Evolutionary conservation across 2,329 filamentous ascomycete genomes (phyloP), one percentile per base, ranked within the genome.

Genomic region (Hypoxylon rubiginosum): DNA sequence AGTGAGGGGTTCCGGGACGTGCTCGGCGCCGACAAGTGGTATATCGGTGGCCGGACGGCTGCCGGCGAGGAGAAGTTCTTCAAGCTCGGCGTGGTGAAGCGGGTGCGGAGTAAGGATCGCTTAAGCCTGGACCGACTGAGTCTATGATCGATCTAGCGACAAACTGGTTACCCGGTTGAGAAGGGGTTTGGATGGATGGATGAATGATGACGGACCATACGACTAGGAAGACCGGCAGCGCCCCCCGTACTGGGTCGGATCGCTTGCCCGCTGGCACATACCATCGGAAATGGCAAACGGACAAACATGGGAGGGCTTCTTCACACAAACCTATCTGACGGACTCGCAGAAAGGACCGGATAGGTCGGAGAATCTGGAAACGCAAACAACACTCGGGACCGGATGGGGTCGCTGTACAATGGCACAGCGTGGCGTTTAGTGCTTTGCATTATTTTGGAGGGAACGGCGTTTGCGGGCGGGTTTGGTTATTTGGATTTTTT

Each of bases 21-120:
- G 36, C 79, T 89, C 52, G 91, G 90, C 1, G 86, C 87, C 1
- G 92, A 94, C 70, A 93, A 92, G 80, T 93, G 91, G 90, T 94
- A 94, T 74, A 92, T 94, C 58, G 92, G 92, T 21, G 92, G 92
- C 6, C 82, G 91, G 74, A 94, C 91, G 28, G 91, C 91, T 0
- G 85, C 81, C 1, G 92, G 92, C n/a, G 92, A 94, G 74, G 92
- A 94, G 77, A 87, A 88, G 74, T 94, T 93, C 80, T 94, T 94
- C 79, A 93, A 93, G 81, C 81, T 94, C 48, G 91, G 91, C 46
- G 91, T 94, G 69, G 88, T 94, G 52, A 87, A 89, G 76, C 82
- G 91, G 59, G 88, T 92, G 62, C 84, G 88, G 74, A 94, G 92
- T 77, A 89, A 90, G 58, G 92, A 94, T 76, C 85, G 91, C 45